Percentiles rank a stretch among this genome's conserved stretches.
Conservation (phyloP, 179 eudicot genomes). For the Patellifolia procumbens region DNA sequence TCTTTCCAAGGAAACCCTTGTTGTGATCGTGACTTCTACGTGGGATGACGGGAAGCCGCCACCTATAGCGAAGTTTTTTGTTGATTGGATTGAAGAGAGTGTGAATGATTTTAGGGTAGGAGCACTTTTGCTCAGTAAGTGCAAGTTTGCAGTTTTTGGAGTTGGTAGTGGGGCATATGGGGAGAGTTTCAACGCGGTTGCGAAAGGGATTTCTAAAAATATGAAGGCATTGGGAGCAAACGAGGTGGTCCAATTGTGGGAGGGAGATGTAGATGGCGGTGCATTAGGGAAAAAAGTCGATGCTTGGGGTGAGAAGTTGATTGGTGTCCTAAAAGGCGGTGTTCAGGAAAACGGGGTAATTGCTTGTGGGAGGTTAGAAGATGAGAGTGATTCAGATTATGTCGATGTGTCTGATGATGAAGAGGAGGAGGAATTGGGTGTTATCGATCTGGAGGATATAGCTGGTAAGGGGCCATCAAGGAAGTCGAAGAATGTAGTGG, state of each 20-base stretch:
- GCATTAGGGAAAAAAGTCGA: conserved; percentile 63
- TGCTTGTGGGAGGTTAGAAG: conserved; percentile 36
- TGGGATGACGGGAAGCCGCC: conserved; percentile 89
- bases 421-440: conserved; percentile 41
- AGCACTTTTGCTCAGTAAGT: conserved; percentile 48
- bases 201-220: conserved; percentile 45
- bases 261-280: conserved; percentile 85
- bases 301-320: conserved; percentile 65
- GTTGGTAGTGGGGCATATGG: conserved; percentile 81
- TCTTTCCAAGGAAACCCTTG: conserved; percentile 55
- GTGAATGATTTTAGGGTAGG: conserved; percentile 90
- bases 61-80: conserved; percentile 55
- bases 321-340: conserved; percentile 50
- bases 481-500: conserved; percentile 39
- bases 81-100: conserved; percentile 79
- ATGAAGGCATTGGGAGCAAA: conserved; percentile 69
- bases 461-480: conserved; percentile 90
- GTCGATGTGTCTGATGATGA: conserved; percentile 54
- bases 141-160: conserved; percentile 79
- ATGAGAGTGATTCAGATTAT: conserved; percentile 39
- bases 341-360: conserved; percentile 39
- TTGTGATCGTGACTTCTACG: conserved; percentile 68
- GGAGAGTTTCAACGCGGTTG: conserved; percentile 69
- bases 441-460: conserved; percentile 89
- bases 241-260: conserved; percentile 63